Evolutionary conservation across 169 alveolate genomes (phyloP).

Genomic region (Plasmodium coatneyi): DNA sequence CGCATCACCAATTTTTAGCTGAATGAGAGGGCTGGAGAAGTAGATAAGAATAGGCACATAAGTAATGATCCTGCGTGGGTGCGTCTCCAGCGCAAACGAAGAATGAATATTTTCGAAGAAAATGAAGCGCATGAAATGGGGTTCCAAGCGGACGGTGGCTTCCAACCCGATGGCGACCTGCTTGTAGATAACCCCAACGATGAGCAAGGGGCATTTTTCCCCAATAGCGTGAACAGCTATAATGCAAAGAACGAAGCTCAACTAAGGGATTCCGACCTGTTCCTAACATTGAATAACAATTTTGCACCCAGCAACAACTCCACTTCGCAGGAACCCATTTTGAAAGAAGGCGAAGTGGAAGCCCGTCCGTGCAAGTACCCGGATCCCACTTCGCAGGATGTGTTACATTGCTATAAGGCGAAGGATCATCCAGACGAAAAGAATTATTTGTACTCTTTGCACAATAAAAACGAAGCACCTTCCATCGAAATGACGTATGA

Average conservation of each 20-base stretch:
- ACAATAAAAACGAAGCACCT: neutral
- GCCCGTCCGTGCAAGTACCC: neutral
- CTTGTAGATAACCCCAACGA: neutral
- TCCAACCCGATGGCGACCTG: neutral
- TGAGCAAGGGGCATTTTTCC: neutral
- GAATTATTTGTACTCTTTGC: neutral
- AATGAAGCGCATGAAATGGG: slow-evolving; percentile 20
- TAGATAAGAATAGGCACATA: neutral
- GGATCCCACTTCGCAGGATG: neutral
- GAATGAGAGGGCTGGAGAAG: neutral
- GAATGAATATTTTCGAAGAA: slow-evolving; percentile 41
- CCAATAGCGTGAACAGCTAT: neutral
- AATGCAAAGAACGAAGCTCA: neutral
- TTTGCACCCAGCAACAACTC: slow-evolving; percentile 7
- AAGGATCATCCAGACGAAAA: neutral
- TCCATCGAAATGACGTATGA: slow-evolving; percentile 30
- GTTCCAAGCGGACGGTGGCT: neutral
- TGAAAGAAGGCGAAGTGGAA: neutral
- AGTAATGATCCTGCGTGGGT: neutral
- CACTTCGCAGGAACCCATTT: neutral
- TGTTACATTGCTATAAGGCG: neutral
- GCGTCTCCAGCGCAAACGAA: neutral
- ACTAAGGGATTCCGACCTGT: slow-evolving; percentile 6
- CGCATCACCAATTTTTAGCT: neutral
- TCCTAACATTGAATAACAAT: slow-evolving; percentile 12